These are phyloP conservation scores for Rubia yunnanensis DNA, from an alignment of 257 asterid species.

Conservation along the genomic window DNA sequence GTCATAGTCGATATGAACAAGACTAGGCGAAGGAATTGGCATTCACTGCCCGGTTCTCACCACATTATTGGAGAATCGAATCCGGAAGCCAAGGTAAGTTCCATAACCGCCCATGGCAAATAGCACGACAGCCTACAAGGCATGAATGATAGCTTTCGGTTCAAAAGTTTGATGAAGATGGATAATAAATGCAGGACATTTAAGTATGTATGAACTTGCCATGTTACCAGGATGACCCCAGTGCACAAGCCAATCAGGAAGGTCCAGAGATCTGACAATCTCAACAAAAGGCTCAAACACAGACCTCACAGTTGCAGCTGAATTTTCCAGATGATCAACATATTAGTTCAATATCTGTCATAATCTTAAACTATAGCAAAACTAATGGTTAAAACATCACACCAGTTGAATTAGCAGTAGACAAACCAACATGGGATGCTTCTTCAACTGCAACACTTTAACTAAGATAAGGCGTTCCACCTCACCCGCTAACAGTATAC, in stretches of 20 bases:
- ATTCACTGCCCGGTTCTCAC: conserved; percentile 25
- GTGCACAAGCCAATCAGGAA: conserved; percentile 88
- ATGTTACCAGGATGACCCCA: conserved; percentile 99
- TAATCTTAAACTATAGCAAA: neutral
- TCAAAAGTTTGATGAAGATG: neutral
- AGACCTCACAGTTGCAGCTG: conserved; percentile 66
- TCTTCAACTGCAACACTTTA: neutral
- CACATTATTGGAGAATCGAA: conserved; percentile 62
- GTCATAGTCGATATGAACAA: neutral
- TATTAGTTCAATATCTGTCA: neutral
- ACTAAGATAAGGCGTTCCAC: neutral
- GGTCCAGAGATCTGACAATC: conserved; percentile 57
- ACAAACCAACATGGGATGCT: neutral
- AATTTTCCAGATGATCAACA: conserved; percentile 10
- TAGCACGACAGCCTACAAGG: conserved; percentile 74
- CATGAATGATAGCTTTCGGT: neutral
- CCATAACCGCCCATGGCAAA: conserved; percentile 98
- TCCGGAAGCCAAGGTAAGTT: conserved; percentile 80
- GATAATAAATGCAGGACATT: neutral
- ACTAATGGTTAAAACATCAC: neutral
- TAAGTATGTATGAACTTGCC: conserved; percentile 26
- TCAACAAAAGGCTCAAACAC: conserved; percentile 59
- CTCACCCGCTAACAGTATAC: neutral
- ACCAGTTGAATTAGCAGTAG: neutral
- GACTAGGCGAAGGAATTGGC: neutral